Conservation (phyloP, 2,329 filamentous ascomycete species). For the Alternaria triticimaculans region DNA sequence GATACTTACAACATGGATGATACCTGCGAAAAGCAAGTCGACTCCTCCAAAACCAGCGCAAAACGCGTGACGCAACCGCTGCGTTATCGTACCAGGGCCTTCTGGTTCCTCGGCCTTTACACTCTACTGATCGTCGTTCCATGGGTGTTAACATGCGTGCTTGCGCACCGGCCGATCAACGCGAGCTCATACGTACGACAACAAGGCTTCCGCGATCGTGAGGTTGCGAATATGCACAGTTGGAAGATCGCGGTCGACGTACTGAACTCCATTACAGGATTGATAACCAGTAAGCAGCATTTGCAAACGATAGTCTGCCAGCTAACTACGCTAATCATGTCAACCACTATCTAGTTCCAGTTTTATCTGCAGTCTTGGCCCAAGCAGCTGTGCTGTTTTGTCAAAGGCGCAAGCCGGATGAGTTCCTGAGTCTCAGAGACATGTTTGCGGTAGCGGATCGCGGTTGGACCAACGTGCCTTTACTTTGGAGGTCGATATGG, state of each 20-base stretch:
- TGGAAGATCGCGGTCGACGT: not conserved
- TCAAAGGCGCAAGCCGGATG: not conserved
- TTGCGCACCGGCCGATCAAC: not conserved
- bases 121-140: not conserved
- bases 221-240: not conserved
- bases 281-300: not conserved
- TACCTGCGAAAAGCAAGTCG: too few relatives aligned
- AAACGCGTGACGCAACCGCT: not conserved
- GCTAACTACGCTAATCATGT: not conserved
- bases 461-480: not conserved
- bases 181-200: not conserved
- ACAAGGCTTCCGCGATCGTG: not conserved
- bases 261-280: not conserved
- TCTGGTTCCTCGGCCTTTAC: not conserved
- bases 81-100: not conserved
- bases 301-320: too few relatives aligned
- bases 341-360: not conserved
- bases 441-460: not conserved
- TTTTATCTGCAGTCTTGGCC: not conserved
- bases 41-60: too few relatives aligned
- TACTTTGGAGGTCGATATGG: not conserved
- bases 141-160: conserved; percentile 4
- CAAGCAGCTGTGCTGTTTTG: not conserved
- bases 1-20: too few relatives aligned
- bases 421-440: not conserved